These are phyloP conservation scores for Farysia itapuensis DNA, from an alignment of 1,284 basidiomycete species.

Conservation along the genomic window DNA sequence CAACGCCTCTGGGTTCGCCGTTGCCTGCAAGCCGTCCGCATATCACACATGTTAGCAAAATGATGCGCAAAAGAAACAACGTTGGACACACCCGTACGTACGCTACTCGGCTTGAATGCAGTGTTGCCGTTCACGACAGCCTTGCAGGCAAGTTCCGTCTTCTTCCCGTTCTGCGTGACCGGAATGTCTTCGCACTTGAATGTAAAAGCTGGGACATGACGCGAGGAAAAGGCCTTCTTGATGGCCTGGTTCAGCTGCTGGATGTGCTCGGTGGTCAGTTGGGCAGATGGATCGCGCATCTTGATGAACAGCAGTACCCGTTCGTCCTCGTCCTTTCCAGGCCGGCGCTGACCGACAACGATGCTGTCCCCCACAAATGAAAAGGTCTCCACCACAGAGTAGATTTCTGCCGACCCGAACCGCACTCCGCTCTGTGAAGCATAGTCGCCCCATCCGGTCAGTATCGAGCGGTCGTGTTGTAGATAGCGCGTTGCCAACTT, in stretches of 20 bases:
- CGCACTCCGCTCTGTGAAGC: conserved; percentile 70
- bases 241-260: conserved; percentile 44
- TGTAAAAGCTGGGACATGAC: conserved; percentile 55
- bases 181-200: conserved; percentile 47
- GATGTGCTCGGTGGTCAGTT: conserved; percentile 20
- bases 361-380: conserved; percentile 52
- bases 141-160: conserved; percentile 50
- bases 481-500: too few relatives aligned
- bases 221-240: conserved; percentile 35
- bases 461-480: too few relatives aligned
- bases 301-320: conserved; percentile 57
- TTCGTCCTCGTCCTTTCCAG: conserved; percentile 48
- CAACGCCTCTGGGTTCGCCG: conserved; percentile 28
- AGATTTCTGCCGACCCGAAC: conserved; percentile 81
- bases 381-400: conserved; percentile 69
- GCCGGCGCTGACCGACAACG: conserved; percentile 49
- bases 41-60: background rate
- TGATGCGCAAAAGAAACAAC: background rate
- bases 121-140: conserved; percentile 40
- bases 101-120: conserved; percentile 30
- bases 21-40: conserved; percentile 12
- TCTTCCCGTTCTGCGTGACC: conserved; percentile 46
- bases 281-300: conserved; percentile 26
- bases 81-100: conserved; percentile 7
- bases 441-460: too few relatives aligned